Percentiles rank a stretch among this genome's conserved stretches.
These are phyloP conservation scores for Pythium apleroticum DNA, from an alignment of 352 stramenopile genomes.

Conservation along the genomic window DNA sequence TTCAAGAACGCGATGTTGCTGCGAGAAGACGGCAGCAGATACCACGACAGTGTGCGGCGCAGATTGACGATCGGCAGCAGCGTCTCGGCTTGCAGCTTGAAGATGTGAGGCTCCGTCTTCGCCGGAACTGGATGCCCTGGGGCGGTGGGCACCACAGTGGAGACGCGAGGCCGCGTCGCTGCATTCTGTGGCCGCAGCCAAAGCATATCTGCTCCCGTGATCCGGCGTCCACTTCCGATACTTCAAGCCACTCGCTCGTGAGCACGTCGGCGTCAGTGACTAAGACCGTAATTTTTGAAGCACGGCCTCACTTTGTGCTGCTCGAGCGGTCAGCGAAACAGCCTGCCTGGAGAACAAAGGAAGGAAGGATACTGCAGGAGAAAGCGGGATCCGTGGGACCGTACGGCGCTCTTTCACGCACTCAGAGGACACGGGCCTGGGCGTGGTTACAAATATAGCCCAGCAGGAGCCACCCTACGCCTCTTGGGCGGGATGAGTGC, in stretches of 20 bases:
- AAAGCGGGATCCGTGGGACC: too few relatives aligned
- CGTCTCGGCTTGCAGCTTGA: constrained; percentile 23
- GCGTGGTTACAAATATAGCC: too few relatives aligned
- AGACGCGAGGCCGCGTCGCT: neutral
- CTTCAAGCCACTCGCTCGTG: neutral
- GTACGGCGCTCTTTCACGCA: too few relatives aligned
- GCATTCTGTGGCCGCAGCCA: neutral
- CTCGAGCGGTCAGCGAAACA: neutral
- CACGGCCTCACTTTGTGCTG: neutral
- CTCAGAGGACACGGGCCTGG: too few relatives aligned
- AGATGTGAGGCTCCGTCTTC: constrained; percentile 16
- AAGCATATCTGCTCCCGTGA: neutral
- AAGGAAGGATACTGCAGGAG: too few relatives aligned
- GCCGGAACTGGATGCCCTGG: neutral
- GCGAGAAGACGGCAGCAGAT: neutral
- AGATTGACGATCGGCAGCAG: constrained; percentile 24
- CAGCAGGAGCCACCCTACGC: too few relatives aligned
- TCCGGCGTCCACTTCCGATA: too few relatives aligned
- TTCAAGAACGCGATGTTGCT: constrained; percentile 19
- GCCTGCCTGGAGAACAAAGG: neutral
- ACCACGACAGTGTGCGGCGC: constrained; percentile 19
- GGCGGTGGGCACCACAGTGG: neutral
- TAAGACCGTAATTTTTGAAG: neutral
- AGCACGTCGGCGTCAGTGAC: neutral
- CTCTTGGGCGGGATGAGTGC: too few relatives aligned